These are phyloP conservation scores for Adiantum capillusveneris DNA, from an alignment of 75 land plant genomes.

Conservation along the genomic window DNA sequence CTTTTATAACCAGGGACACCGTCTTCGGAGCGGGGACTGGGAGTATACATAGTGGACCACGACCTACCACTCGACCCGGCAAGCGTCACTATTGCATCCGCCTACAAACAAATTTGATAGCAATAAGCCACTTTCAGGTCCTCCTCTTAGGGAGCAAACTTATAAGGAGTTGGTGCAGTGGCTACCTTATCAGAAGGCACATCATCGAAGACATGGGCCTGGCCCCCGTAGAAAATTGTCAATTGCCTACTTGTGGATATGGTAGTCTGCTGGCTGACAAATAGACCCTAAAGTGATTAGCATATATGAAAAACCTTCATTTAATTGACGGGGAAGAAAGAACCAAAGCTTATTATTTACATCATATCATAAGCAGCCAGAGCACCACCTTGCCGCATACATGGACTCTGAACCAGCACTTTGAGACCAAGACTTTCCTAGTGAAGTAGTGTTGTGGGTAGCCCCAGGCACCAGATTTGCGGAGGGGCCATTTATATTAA, in stretches of 20 bases:
- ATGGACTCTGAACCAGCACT: slow-evolving; percentile 34
- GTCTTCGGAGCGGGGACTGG: slow-evolving; percentile 15
- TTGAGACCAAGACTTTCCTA: slow-evolving; percentile 11
- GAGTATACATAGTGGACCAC: slow-evolving; percentile 31
- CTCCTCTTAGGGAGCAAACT: neutral
- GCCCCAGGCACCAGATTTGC: neutral
- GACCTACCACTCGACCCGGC: slow-evolving; percentile 33
- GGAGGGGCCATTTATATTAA: neutral
- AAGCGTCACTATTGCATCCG: slow-evolving; percentile 14
- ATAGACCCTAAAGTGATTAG: neutral
- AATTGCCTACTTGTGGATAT: slow-evolving; percentile 42
- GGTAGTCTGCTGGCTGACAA: slow-evolving; percentile 14
- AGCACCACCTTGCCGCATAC: slow-evolving; percentile 21
- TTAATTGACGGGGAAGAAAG: too few relatives aligned
- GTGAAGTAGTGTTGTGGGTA: slow-evolving; percentile 4
- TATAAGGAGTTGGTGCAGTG: neutral
- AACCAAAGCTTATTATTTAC: too few relatives aligned
- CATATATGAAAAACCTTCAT: neutral
- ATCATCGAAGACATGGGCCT: slow-evolving; percentile 45
- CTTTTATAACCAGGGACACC: too few relatives aligned
- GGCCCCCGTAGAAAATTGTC: slow-evolving; percentile 43
- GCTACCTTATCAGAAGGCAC: slow-evolving; percentile 42
- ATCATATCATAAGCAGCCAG: too few relatives aligned
- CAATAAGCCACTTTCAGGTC: neutral
- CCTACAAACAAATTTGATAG: neutral